Base-by-base conservation (phyloP, 2,329 filamentous ascomycete genomes). In the Colletotrichum sublineola region DNA sequence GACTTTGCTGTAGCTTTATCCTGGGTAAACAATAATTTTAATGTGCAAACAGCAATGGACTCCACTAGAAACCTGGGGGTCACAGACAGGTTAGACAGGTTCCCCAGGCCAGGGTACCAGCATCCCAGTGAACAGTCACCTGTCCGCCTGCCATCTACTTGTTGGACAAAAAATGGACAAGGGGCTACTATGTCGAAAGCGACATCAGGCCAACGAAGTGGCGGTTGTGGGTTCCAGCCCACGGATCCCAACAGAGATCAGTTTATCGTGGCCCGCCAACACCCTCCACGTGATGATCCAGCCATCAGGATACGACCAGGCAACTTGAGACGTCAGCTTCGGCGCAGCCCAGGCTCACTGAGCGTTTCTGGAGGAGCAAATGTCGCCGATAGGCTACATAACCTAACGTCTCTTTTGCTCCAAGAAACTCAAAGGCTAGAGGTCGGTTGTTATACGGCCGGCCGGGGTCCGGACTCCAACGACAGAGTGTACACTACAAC, bases 381-480 rank as follows among this genome's bases (percentile, higher is more conserved):
- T 36, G 52, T 55, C 52, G 31, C 52, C 52, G 52, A 36, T 36
- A 36, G 52, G 31, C 31, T 7, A 62, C 6, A 24, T 7, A 2
- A 33, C 7, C 31, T 8, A 50, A 11, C 31, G 20, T 50, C 20
- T 12, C n/a, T 15, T 14, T 18, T 24, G 29, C 36, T 14, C 53
- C 62, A 31, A 38, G 31, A 46, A 7, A 20, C 44, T 46, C 40
- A n/a, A 1, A n/a, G 50, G 40, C 31, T n/a, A 20, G 40, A 61
- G 29, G 18, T n/a, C 9, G 40, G 24, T 31, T 11, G 9, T 42
- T 31, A 5, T 44, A 14, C 33, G 14, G 57, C 55, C 55, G 40
- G 55, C 63, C 46, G 31, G 68, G 68, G 68, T 67, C 63, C 57
- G 67, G 67, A 40, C 44, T 70, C 46, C 1, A 38, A 55, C 55